Evolutionary conservation across 495 filamentous ascomycete genomes (phyloP), one percentile per base, ranked within the genome.

Genomic region (Podospora appendiculata): DNA sequence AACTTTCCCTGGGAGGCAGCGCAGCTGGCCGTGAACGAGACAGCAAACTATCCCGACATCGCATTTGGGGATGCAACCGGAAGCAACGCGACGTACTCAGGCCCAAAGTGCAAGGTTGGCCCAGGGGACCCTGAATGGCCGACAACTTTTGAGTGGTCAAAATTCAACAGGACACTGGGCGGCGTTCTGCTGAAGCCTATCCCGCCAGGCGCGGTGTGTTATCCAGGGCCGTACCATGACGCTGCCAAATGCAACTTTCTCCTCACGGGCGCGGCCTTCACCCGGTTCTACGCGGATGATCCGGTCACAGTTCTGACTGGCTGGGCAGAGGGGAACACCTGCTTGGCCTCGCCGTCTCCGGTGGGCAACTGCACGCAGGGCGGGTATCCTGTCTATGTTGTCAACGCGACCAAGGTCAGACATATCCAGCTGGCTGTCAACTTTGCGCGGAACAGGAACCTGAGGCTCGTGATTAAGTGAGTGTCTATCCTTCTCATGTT

Each of bases 391-490:
- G 72, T 72, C 18, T 83, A 82, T 50, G 75, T 78, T 0, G 74
- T 86, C 48, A 80, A 82, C 50, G 80, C 75, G 2, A 77, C 63
- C 34, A 75, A 47, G 13, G 73, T 77, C 14, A 68, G 69, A 40
- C 73, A 87, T 47, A 66, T 83, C 36, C 76, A 79, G 49, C 62
- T 72, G 8, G 77, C 78, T 0, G 70, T 86, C 14, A 78, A 79
- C 59, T 85, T 84, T 68, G 81, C 81, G 8, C 68, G 75, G 33
- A 74, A 83, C 17, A 63, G 69, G n/a, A 70, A 75, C 14, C 59
- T 86, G 17, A 70, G 82, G 45, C 67, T 87, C 8, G 71, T 81
- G 0, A 71, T 85, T 50, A 85, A 84, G 71, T 69, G 55, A 56
- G 63, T 56, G 8, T 7, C 2, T 11, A 6, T 11, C 34, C 34